phyloP scores from a whole-genome alignment of 2,329 filamentous ascomycete species.

The Penicillium brevicompactum region DNA sequence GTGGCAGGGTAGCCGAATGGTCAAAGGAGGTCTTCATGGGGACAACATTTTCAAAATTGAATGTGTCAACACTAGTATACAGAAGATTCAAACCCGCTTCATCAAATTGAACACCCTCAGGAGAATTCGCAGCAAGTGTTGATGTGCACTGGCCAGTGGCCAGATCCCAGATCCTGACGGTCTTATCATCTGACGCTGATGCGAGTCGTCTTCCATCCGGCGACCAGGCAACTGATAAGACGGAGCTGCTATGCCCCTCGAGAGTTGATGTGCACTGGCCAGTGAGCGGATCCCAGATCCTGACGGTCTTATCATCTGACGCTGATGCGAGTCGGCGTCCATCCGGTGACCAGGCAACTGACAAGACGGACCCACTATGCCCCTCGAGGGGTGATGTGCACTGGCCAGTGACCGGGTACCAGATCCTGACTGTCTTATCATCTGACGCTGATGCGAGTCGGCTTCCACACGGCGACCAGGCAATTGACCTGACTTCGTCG shows the following conservation, averaged over 20 bases:
- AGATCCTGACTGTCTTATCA: conserved; percentile 6
- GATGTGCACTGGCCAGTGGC: conserved; percentile 12
- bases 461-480: conserved; percentile 11
- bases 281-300: conserved; percentile 42
- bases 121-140: no score
- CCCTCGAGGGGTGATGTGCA: conserved; percentile 6
- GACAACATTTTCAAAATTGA: no score
- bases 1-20: no score
- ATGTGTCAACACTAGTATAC: no score
- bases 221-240: neutral
- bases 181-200: neutral
- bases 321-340: conserved; percentile 24
- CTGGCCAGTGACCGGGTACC: neutral
- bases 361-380: conserved; percentile 10
- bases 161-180: conserved; percentile 4
- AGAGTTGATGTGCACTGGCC: conserved; percentile 12
- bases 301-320: conserved; percentile 25
- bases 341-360: conserved; percentile 29
- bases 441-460: conserved; percentile 3
- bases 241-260: neutral
- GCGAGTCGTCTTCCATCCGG: neutral
- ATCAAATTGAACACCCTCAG: no score
- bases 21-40: no score
- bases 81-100: no score
- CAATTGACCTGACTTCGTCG: neutral